These are phyloP conservation scores for Aphanocladium album DNA, from an alignment of 2,329 filamentous ascomycete genomes.

Conservation along the genomic window DNA sequence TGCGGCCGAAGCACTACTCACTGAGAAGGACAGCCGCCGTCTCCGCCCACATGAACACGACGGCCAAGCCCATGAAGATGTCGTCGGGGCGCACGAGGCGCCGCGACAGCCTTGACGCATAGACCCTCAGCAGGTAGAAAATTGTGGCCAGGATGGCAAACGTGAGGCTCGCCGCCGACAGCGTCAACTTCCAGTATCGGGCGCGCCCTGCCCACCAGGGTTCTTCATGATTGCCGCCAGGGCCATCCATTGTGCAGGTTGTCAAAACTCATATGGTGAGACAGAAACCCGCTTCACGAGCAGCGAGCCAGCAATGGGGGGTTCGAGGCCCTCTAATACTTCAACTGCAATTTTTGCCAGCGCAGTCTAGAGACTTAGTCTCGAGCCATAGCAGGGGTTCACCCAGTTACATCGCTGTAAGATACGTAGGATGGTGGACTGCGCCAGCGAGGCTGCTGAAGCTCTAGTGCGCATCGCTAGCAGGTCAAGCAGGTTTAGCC, in stretches of 20 bases:
- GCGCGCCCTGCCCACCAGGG: conserved; percentile 2
- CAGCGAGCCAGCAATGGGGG: neutral
- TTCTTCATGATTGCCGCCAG: neutral
- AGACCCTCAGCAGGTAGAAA: conserved; percentile 8
- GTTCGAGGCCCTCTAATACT: neutral
- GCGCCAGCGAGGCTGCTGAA: neutral
- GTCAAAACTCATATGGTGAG: neutral
- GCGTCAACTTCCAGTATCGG: conserved; percentile 9
- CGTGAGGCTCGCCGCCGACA: conserved; percentile 3
- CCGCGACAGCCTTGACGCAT: conserved; percentile 6
- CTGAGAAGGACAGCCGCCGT: conserved; percentile 13
- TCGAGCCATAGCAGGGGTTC: neutral
- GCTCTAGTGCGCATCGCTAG: neutral
- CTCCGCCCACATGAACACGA: conserved; percentile 15
- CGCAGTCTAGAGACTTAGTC: neutral
- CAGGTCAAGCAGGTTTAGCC: neutral
- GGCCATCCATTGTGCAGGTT: neutral
- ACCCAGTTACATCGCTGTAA: neutral
- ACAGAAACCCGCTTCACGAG: neutral
- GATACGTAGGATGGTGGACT: neutral
- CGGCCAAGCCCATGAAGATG: conserved; percentile 14
- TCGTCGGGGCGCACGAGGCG: conserved; percentile 12
- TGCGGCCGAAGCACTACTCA: neutral
- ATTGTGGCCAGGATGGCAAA: conserved; percentile 12
- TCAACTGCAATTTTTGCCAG: neutral